Percentiles rank a stretch among this genome's conserved stretches.
These are phyloP conservation scores for Eucalyptus curtisii DNA, from an alignment of 345 rosid genomes.

Conservation along the genomic window DNA sequence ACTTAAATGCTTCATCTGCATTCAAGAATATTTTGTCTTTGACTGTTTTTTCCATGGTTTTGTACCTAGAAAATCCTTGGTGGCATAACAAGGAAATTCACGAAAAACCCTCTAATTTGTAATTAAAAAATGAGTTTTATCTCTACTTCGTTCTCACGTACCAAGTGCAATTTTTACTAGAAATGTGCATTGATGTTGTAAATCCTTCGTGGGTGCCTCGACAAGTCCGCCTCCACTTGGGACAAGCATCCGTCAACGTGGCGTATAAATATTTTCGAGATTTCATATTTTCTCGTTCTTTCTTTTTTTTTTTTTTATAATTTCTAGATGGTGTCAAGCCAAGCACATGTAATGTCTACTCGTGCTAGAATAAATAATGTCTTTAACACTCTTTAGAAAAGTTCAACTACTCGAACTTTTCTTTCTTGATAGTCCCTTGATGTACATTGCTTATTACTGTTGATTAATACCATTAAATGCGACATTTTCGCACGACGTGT, in stretches of 20 bases:
- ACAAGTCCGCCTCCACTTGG: not conserved
- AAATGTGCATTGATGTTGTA: not conserved
- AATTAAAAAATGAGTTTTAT: not conserved
- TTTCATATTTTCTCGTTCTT: not conserved
- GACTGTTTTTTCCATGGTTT: not conserved
- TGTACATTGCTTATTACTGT: not conserved
- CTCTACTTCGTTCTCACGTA: not conserved
- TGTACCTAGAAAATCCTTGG: not conserved
- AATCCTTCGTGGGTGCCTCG: not conserved
- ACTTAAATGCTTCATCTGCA: not conserved
- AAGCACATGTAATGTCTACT: not conserved
- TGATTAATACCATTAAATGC: not conserved
- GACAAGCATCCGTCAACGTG: not conserved
- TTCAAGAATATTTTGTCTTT: not conserved
- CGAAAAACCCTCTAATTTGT: not conserved
- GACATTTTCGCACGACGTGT: not conserved
- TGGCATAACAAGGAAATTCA: not conserved
- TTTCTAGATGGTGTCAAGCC: not conserved
- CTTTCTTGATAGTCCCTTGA: not conserved
- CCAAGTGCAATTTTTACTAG: not conserved
- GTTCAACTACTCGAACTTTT: not conserved
- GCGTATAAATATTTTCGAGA: not conserved
- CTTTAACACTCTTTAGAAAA: not conserved
- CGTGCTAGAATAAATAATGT: not conserved
- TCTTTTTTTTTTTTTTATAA: not conserved